Evolutionary conservation across 805 yeast genomes (phyloP).

Genomic region (Teunomyces aglyptinius): DNA sequence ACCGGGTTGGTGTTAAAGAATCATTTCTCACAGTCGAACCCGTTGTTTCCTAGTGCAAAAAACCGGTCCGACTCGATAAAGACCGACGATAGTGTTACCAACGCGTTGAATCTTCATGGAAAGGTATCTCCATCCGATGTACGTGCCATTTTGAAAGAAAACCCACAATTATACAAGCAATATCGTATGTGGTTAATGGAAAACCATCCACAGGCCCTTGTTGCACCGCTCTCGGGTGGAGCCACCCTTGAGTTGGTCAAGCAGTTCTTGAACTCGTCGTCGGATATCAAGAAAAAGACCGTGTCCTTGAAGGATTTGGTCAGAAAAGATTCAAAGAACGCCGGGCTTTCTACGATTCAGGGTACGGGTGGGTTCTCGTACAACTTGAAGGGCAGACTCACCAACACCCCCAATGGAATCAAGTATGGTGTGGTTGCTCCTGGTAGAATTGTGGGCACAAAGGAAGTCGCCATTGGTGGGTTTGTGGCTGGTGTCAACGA

Average conservation of each 20-base stretch:
- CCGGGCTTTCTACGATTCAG: constrained; percentile 30
- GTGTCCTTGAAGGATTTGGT: constrained; percentile 22
- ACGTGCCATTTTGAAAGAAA: constrained; percentile 33
- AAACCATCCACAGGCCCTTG: constrained; percentile 42
- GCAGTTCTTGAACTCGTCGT: constrained; percentile 27
- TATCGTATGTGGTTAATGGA: constrained; percentile 56
- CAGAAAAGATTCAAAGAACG: constrained; percentile 14
- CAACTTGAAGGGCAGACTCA: constrained; percentile 62
- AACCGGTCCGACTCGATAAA: constrained; percentile 18
- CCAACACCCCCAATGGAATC: constrained; percentile 70
- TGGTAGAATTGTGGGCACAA: constrained; percentile 59
- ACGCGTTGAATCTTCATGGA: constrained; percentile 31
- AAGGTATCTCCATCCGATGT: constrained; percentile 28
- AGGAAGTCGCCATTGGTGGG: constrained; percentile 61
- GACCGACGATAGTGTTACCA: constrained; percentile 26
- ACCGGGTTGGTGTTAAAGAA: constrained; percentile 51
- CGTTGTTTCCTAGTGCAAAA: constrained; percentile 38
- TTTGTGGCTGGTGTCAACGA: constrained; percentile 38
- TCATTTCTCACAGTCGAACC: constrained; percentile 31
- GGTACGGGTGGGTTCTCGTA: constrained; percentile 81
- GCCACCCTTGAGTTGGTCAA: constrained; percentile 31
- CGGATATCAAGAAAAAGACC: constrained; percentile 20
- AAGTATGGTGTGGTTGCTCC: constrained; percentile 55
- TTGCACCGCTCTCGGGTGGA: constrained; percentile 19
- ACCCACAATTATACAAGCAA: constrained; percentile 48